phyloP scores from a whole-genome alignment of 73 alveolate genomes.

The Paramecium octaurelia region DNA sequence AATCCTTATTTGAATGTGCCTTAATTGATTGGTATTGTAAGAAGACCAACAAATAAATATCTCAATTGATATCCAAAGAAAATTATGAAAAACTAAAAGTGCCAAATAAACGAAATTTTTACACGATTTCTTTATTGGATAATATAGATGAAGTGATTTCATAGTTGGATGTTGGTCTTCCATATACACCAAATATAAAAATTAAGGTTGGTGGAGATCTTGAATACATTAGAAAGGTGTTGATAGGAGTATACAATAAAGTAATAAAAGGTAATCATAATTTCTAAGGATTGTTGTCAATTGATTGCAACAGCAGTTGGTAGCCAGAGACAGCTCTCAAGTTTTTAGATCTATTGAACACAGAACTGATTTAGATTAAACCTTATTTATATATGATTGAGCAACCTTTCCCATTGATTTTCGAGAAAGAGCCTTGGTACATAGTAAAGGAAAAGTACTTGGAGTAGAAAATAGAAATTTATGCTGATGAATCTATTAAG shows the following conservation, averaged over 20 bases:
- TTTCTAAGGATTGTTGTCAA: neutral
- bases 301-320: slow-evolving; percentile 5
- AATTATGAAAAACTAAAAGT: neutral
- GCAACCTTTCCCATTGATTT: neutral
- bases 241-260: neutral
- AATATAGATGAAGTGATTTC: neutral
- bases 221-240: neutral
- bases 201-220: neutral
- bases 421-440: neutral
- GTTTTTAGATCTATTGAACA: neutral
- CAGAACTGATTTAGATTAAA: neutral
- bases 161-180: neutral
- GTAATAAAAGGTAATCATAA: neutral
- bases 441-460: neutral
- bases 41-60: neutral
- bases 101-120: neutral
- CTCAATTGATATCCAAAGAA: neutral
- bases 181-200: neutral
- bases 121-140: neutral
- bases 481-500: slow-evolving; percentile 10
- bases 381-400: neutral
- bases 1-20: slow-evolving; percentile 2
- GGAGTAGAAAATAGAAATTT: neutral
- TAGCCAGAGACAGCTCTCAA: neutral
- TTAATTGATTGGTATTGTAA: neutral